Conservation (phyloP, 1,284 basidiomycete species). For the Chondrostereum purpureum region DNA sequence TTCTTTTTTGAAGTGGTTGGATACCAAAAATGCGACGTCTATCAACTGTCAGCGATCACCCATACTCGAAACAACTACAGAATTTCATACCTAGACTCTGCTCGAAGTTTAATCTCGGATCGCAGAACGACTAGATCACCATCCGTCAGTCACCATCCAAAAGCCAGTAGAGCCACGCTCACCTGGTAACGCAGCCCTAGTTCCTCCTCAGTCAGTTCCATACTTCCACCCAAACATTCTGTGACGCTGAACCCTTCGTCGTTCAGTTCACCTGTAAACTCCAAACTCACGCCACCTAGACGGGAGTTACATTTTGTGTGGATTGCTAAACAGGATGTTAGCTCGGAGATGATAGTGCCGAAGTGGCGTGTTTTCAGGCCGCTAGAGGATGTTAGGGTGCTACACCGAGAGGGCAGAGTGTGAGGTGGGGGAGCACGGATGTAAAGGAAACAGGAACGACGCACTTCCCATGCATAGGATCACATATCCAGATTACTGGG, state of each 20-base stretch:
- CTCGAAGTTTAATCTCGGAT: conserved; percentile 78
- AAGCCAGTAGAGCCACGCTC: conserved; percentile 13
- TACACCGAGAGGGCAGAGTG: conserved; percentile 24
- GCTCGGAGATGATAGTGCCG: conserved; percentile 84
- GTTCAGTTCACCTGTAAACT: conserved; percentile 94
- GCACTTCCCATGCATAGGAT: conserved; percentile 96
- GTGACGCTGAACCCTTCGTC: conserved; percentile 91
- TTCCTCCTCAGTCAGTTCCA: conserved; percentile 72
- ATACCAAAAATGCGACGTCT: conserved; percentile 5
- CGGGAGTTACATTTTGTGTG: conserved; percentile 65
- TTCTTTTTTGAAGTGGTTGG: conserved; percentile 3
- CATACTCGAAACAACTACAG: neutral
- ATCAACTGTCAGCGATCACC: neutral
- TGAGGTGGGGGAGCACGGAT: conserved; percentile 5
- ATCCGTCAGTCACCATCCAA: neutral
- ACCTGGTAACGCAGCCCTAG: conserved; percentile 73
- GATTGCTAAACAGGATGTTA: conserved; percentile 77
- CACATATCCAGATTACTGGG: conserved; percentile 90
- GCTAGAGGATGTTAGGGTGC: conserved; percentile 71
- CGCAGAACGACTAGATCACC: conserved; percentile 63
- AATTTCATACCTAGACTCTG: conserved; percentile 63
- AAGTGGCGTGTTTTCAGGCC: conserved; percentile 90
- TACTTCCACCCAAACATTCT: conserved; percentile 77
- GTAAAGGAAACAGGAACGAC: conserved; percentile 21
- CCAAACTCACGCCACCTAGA: conserved; percentile 92